Evolutionary conservation across 176 grass and related monocot species (phyloP).

Genomic region (Chloris gayana): DNA sequence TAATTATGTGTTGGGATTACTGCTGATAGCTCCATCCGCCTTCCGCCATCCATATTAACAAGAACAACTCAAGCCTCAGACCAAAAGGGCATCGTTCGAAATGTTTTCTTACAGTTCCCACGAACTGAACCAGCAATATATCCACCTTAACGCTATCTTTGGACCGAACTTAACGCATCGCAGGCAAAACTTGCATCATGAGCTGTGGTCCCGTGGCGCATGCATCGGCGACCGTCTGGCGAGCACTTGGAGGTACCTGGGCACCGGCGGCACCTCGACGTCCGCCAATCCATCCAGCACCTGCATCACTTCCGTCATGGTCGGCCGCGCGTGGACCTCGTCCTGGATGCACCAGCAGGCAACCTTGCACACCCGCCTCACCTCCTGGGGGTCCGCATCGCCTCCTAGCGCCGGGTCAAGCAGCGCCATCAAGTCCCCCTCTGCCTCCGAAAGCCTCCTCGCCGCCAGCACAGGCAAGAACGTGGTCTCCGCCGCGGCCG

Average conservation of each 20-base stretch:
- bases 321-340: conserved; percentile 28
- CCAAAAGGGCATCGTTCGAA: too few relatives aligned
- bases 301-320: conserved; percentile 50
- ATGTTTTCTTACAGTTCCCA: too few relatives aligned
- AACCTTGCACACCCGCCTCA: conserved; percentile 48
- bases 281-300: conserved; percentile 40
- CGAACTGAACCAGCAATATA: too few relatives aligned
- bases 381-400: conserved; percentile 27
- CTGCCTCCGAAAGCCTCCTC: conserved; percentile 25
- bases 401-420: conserved; percentile 31
- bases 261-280: conserved; percentile 44
- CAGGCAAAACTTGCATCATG: too few relatives aligned
- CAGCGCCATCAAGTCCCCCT: conserved; percentile 32
- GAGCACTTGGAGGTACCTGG: conserved; percentile 46
- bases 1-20: too few relatives aligned
- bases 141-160: too few relatives aligned
- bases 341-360: conserved; percentile 60
- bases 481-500: too few relatives aligned
- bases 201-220: neutral
- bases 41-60: too few relatives aligned
- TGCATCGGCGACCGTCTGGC: neutral
- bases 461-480: conserved; percentile 36
- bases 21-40: too few relatives aligned
- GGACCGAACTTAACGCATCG: too few relatives aligned
- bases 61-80: too few relatives aligned